Conservation (phyloP, 331 rosid genomes). For the Cydonia oblonga region DNA sequence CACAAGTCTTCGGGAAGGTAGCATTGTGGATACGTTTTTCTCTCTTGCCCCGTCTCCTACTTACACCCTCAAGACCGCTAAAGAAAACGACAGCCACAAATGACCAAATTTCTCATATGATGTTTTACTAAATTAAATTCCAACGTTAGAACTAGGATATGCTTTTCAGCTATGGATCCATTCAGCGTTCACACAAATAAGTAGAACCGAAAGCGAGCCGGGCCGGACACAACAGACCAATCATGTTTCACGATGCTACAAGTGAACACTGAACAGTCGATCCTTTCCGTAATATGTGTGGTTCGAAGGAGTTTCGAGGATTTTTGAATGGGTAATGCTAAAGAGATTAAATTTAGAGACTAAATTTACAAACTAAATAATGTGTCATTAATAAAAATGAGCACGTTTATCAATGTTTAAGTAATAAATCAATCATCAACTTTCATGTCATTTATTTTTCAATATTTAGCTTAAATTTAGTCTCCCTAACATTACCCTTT, state of each 20-base stretch:
- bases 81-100: neutral
- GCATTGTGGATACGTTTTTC: neutral
- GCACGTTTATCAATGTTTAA: no score
- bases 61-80: neutral
- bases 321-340: no score
- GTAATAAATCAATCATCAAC: no score
- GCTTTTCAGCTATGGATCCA: neutral
- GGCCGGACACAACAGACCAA: no score
- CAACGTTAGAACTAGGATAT: neutral
- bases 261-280: neutral
- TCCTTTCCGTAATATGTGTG: neutral
- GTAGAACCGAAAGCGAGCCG: neutral
- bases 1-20: neutral
- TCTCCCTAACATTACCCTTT: no score
- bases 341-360: no score
- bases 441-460: no score
- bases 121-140: neutral
- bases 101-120: neutral
- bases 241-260: neutral
- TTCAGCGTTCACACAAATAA: no score
- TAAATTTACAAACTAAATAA: no score
- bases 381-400: no score
- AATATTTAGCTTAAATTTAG: no score
- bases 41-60: constrained; percentile 1
- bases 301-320: neutral